Conservation (phyloP, 208 protist genomes). For the Acanthamoeba sp. region DNA sequence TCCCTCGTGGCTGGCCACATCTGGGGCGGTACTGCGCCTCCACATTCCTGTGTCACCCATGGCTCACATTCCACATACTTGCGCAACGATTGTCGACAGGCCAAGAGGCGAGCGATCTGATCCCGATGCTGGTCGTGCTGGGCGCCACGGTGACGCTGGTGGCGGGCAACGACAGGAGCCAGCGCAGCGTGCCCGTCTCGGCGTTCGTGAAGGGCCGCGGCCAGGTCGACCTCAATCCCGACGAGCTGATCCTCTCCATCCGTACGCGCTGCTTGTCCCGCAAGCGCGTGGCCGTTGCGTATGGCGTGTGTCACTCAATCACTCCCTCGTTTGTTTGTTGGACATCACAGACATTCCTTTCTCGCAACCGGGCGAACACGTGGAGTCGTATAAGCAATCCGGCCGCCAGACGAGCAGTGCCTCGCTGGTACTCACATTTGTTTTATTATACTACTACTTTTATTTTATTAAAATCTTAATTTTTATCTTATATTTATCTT, state of each 20-base stretch:
- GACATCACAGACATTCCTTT: constrained; percentile 62
- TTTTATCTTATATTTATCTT: neutral
- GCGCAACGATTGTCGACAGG: neutral
- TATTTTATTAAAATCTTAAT: neutral
- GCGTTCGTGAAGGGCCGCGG: constrained; percentile 87
- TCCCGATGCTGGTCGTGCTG: constrained; percentile 86
- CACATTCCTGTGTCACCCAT: constrained; percentile 88
- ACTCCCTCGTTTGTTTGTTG: too few relatives aligned
- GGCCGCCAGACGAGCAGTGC: constrained; percentile 76
- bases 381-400: constrained; percentile 89
- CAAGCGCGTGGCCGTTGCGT: too few relatives aligned
- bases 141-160: neutral
- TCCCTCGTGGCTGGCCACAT: neutral
- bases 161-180: neutral
- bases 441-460: too few relatives aligned
- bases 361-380: constrained; percentile 80
- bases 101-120: constrained; percentile 85
- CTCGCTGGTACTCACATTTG: neutral
- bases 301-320: neutral
- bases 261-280: neutral
- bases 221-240: constrained; percentile 79
- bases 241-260: constrained; percentile 87
- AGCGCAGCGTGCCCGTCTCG: constrained; percentile 36
- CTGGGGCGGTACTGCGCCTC: neutral
- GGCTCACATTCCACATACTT: constrained; percentile 53